phyloP scores from a whole-genome alignment of 2,329 filamentous ascomycete genomes.

The Apiospora arundinis region DNA sequence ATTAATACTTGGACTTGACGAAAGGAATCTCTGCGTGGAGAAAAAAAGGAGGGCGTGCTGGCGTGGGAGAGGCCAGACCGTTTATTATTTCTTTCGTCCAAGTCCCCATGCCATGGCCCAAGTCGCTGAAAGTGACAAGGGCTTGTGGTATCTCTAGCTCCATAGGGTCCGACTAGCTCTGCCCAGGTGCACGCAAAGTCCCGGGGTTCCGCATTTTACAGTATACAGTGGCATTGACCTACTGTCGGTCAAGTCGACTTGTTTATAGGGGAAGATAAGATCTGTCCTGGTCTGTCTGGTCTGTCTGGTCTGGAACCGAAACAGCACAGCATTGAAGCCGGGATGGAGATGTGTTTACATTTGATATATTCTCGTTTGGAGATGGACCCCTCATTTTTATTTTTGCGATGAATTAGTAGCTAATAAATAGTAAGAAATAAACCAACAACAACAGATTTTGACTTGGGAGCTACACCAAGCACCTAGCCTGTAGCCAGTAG shows the following conservation, averaged over 20 bases:
- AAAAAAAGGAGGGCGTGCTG: slow-evolving; percentile 8
- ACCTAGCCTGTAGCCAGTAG: no score
- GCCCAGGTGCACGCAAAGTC: slow-evolving; percentile 3
- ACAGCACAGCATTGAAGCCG: background rate
- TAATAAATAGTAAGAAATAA: no score
- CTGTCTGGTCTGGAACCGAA: background rate
- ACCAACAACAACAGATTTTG: background rate
- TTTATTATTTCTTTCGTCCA: slow-evolving; percentile 15
- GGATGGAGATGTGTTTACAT: background rate
- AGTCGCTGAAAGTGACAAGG: slow-evolving; percentile 15
- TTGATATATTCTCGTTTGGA: background rate
- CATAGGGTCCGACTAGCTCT: slow-evolving; percentile 17
- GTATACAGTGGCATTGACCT: background rate
- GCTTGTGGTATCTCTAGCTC: slow-evolving; percentile 19
- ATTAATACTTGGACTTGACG: background rate
- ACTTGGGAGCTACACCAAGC: background rate
- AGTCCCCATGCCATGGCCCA: slow-evolving; percentile 16
- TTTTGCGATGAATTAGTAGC: background rate
- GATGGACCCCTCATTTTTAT: background rate
- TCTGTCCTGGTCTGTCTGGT: background rate
- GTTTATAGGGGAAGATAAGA: background rate
- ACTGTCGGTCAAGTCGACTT: background rate
- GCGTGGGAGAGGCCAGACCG: slow-evolving; percentile 11
- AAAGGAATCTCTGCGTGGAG: slow-evolving; percentile 18
- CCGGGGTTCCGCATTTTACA: slow-evolving; percentile 13